Evolutionary conservation across 148 eudicot species (phyloP).

Genomic region (Fagopyrum esculentum): DNA sequence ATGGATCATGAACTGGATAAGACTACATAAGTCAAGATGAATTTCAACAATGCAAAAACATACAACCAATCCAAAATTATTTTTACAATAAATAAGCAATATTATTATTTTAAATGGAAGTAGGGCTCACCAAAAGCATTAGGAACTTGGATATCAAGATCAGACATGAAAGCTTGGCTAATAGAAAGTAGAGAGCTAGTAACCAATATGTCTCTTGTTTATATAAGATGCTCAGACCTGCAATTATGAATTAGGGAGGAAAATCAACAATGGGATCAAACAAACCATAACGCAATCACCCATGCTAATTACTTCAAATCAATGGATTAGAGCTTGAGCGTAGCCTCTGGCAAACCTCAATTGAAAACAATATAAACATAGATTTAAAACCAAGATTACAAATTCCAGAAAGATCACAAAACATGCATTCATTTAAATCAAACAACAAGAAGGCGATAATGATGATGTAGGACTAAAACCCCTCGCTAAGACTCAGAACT

Average conservation of each 20-base stretch:
- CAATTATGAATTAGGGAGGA: background rate
- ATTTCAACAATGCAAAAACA: too few relatives aligned
- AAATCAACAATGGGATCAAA: background rate
- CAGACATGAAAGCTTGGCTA: slow-evolving; percentile 53
- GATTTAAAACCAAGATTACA: background rate
- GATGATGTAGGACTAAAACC: slow-evolving; percentile 24
- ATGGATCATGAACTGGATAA: background rate
- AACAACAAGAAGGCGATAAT: background rate
- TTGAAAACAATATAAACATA: background rate
- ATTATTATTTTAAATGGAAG: background rate
- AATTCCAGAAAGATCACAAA: too few relatives aligned
- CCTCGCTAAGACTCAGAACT: slow-evolving; percentile 24
- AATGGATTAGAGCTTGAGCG: background rate
- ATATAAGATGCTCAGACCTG: slow-evolving; percentile 10
- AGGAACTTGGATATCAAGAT: slow-evolving; percentile 51
- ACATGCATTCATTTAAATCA: background rate
- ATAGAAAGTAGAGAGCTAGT: background rate
- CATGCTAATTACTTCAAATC: background rate
- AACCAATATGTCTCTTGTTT: slow-evolving; percentile 9
- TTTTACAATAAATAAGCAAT: background rate
- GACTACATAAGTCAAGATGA: background rate
- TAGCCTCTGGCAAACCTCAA: background rate
- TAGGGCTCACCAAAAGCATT: slow-evolving; percentile 46
- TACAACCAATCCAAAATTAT: background rate
- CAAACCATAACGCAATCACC: background rate